phyloP scores from a whole-genome alignment of 768 basidiomycete species.

The Paxillus ammoniavirescens region DNA sequence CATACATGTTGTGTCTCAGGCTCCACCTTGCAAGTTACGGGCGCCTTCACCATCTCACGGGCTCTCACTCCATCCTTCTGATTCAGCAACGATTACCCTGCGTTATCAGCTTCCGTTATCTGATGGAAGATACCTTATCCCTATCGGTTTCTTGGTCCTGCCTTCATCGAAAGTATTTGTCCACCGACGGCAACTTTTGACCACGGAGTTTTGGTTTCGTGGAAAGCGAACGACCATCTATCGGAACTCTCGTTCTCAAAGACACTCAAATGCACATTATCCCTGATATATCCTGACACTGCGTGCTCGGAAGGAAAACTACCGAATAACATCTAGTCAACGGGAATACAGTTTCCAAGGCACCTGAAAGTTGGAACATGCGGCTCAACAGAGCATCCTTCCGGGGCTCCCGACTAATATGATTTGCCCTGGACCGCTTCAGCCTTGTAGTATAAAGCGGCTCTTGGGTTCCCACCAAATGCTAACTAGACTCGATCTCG shows the following conservation, averaged over 20 bases:
- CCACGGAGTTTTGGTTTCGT: not conserved
- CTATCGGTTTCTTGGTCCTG: not conserved
- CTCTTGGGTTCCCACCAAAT: not conserved
- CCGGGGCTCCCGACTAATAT: not conserved
- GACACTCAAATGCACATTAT: not conserved
- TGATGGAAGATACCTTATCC: not conserved
- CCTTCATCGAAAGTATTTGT: too few species aligned
- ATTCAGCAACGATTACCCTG: not conserved
- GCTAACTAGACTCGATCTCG: not conserved
- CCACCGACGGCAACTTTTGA: not conserved
- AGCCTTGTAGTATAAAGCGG: constrained; percentile 1
- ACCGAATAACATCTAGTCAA: too few species aligned
- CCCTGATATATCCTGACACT: not conserved
- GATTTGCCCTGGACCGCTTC: too few species aligned
- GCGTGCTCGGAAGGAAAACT: not conserved
- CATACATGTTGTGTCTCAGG: too few species aligned
- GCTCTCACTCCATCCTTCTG: not conserved
- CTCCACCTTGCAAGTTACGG: too few species aligned
- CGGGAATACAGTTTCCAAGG: not conserved
- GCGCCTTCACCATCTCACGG: not conserved
- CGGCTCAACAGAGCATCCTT: not conserved
- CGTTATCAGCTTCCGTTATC: not conserved
- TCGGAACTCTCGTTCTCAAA: not conserved
- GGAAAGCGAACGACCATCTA: constrained; percentile 11
- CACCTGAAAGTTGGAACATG: not conserved